These are phyloP conservation scores for Pythium grandisporangium DNA, from an alignment of 352 stramenopile species.

Conservation along the genomic window DNA sequence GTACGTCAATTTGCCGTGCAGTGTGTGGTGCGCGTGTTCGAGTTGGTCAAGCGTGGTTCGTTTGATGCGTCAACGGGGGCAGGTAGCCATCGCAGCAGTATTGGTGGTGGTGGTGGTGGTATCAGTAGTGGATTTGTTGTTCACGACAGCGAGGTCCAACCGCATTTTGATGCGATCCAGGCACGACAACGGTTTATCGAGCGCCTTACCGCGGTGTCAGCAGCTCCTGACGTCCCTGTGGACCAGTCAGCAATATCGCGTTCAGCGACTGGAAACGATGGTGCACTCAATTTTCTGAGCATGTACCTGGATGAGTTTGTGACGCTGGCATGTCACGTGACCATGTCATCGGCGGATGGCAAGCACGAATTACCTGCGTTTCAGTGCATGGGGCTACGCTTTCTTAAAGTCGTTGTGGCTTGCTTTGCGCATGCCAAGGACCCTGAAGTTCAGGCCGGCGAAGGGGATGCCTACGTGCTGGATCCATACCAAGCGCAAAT, in stretches of 20 bases:
- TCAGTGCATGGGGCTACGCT: slow-evolving; percentile 52
- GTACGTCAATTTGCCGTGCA: slow-evolving; percentile 72
- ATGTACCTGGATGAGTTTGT: slow-evolving; percentile 88
- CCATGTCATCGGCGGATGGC: slow-evolving; percentile 55
- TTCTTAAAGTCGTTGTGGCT: slow-evolving; percentile 58
- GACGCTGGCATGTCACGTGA: slow-evolving; percentile 69
- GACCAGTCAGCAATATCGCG: slow-evolving; percentile 2
- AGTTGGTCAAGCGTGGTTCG: slow-evolving; percentile 27
- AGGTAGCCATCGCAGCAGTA: no score
- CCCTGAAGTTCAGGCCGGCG: slow-evolving; percentile 46
- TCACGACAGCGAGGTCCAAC: no score
- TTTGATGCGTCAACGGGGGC: no score
- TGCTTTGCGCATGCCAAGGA: slow-evolving; percentile 48
- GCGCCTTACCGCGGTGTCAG: no score
- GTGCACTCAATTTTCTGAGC: slow-evolving; percentile 54
- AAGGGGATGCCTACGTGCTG: slow-evolving; percentile 55
- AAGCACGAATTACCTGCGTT: slow-evolving; percentile 76
- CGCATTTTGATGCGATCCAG: slow-evolving; percentile 66
- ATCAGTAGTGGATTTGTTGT: no score
- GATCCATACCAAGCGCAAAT: slow-evolving; percentile 82
- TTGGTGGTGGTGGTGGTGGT: no score
- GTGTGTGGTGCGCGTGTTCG: slow-evolving; percentile 68
- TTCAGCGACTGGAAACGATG: slow-evolving; percentile 4
- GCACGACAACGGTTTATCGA: slow-evolving; percentile 38
- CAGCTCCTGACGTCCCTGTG: slow-evolving; percentile 12